Evolutionary conservation across 192 early-diverging fungal species (phyloP).

Genomic region (Rhizophagus clarus): DNA sequence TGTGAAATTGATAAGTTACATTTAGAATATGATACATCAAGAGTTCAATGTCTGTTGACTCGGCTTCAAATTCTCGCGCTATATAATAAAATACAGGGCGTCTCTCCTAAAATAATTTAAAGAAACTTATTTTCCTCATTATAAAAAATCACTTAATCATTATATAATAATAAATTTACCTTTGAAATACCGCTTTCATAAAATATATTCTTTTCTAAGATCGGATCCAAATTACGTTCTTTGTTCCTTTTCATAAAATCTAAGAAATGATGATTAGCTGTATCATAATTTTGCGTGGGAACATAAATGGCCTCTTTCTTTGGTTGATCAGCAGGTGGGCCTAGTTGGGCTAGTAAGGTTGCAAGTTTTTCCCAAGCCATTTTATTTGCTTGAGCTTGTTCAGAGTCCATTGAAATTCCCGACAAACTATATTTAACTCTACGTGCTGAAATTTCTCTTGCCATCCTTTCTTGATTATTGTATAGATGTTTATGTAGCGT

Average conservation of each 20-base stretch:
- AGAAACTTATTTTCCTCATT: background rate
- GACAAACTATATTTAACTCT: slow-evolving; percentile 34
- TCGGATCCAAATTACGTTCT: slow-evolving; percentile 61
- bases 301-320: slow-evolving; percentile 45
- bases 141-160: background rate
- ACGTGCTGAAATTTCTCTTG: slow-evolving; percentile 59
- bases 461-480: slow-evolving; percentile 71
- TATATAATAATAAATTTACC: slow-evolving; percentile 21
- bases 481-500: slow-evolving; percentile 64
- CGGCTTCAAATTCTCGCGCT: slow-evolving; percentile 71
- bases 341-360: slow-evolving; percentile 81
- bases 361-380: slow-evolving; percentile 78
- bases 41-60: slow-evolving; percentile 83
- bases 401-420: slow-evolving; percentile 1
- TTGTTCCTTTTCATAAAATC: slow-evolving; percentile 77
- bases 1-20: slow-evolving; percentile 42
- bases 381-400: slow-evolving; percentile 52
- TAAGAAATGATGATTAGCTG: slow-evolving; percentile 47
- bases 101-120: slow-evolving; percentile 38
- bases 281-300: slow-evolving; percentile 44
- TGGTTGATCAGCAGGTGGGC: slow-evolving; percentile 71
- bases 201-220: slow-evolving; percentile 73
- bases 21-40: slow-evolving; percentile 74
- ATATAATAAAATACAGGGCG: slow-evolving; percentile 88
- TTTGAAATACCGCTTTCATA: slow-evolving; percentile 84